phyloP scores from a whole-genome alignment of 192 early-diverging fungal species.

The Backusella circina region DNA sequence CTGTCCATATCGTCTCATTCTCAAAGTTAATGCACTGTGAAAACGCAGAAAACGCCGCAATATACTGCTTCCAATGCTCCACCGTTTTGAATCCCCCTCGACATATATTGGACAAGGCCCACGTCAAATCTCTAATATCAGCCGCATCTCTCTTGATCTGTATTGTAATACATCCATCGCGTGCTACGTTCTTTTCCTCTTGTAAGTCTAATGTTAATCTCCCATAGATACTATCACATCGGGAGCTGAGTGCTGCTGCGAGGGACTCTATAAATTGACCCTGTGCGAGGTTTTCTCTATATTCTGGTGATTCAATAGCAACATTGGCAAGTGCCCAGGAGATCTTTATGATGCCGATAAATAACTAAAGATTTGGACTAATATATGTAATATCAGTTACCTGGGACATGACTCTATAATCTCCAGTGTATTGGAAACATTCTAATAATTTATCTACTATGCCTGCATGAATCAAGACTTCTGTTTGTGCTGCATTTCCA shows the following conservation, averaged over 20 bases:
- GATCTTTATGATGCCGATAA: background rate
- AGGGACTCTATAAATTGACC: conserved; percentile 15
- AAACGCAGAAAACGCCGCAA: conserved; percentile 18
- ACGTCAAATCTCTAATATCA: conserved; percentile 19
- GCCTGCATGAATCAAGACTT: conserved; percentile 10
- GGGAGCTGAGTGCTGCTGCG: background rate
- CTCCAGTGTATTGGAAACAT: conserved; percentile 2
- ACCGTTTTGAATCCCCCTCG: conserved; percentile 21
- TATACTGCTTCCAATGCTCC: conserved; percentile 2
- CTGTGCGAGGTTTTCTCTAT: conserved; percentile 13
- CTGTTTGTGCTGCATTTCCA: conserved; percentile 19
- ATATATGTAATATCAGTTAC: background rate
- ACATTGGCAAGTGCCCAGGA: conserved; percentile 29
- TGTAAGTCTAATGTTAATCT: background rate
- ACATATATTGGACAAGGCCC: conserved; percentile 33
- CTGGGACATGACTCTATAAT: conserved; percentile 20
- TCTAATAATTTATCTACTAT: conserved; percentile 10
- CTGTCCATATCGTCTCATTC: conserved; percentile 13
- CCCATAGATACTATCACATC: conserved; percentile 8
- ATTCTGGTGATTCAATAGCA: conserved; percentile 12
- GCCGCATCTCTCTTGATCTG: conserved; percentile 3
- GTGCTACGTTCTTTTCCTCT: background rate
- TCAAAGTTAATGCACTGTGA: conserved; percentile 9
- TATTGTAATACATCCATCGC: background rate
- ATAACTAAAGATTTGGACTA: no score